These are phyloP conservation scores for Entamoeba invadens DNA, from an alignment of 208 protist species.

Conservation along the genomic window DNA sequence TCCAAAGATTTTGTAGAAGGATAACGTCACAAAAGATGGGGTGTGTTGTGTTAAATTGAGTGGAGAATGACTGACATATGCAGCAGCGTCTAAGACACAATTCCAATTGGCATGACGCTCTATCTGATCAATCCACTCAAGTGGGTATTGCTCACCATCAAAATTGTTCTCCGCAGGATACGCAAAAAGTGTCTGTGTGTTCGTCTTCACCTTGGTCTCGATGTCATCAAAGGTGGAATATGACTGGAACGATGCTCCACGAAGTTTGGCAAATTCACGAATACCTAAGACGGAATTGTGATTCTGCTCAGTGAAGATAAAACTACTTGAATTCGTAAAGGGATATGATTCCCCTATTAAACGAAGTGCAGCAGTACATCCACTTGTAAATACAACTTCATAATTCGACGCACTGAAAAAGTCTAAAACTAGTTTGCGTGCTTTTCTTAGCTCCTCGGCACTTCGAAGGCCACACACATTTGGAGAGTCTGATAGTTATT, in stretches of 20 bases:
- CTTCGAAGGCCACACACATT: background rate
- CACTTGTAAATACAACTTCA: conserved; percentile 33
- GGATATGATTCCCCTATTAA: conserved; percentile 19
- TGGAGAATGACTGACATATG: conserved; percentile 12
- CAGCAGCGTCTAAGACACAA: conserved; percentile 29
- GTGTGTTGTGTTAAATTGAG: background rate
- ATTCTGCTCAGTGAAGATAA: conserved; percentile 16
- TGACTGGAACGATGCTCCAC: conserved; percentile 9
- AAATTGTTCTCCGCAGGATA: conserved; percentile 33
- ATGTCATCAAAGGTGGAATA: no score
- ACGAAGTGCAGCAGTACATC: conserved; percentile 15
- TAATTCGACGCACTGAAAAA: conserved; percentile 46
- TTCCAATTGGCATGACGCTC: conserved; percentile 17
- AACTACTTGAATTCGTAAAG: background rate
- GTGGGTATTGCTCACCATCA: conserved; percentile 28
- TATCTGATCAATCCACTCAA: background rate
- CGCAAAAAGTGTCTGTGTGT: conserved; percentile 21
- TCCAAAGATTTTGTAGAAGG: conserved; percentile 40
- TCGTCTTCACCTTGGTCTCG: background rate
- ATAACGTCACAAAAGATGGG: conserved; percentile 28
- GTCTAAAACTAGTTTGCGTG: conserved; percentile 33
- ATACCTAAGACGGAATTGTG: conserved; percentile 35
- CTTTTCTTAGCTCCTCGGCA: conserved; percentile 19
- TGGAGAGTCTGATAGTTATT: background rate
- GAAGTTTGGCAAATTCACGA: conserved; percentile 11